Base-by-base conservation (phyloP, 441 rosid genomes). In the Populus hybrid region DNA sequence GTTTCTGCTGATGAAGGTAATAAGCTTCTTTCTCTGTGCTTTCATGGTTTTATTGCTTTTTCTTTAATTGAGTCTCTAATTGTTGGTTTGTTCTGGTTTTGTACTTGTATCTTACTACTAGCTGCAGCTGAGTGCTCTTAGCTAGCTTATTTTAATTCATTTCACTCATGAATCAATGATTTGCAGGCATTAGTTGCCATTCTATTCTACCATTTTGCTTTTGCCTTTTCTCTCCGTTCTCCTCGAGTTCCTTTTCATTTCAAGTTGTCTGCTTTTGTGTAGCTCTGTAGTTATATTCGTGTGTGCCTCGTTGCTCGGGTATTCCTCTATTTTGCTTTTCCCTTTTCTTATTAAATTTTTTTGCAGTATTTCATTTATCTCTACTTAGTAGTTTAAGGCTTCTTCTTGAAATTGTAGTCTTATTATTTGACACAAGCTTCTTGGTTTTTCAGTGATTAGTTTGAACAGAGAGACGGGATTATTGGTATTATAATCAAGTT, bases 1-100 rank as follows among this genome's bases (percentile, higher is more conserved):
- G 91, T 87, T 83, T 88, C 89, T 79, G 88, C 89, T 64, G 88
- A 80, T 68, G 90, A 91, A 89, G 91, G 98, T 90, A 74, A 80
- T 80, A 69, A 20, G 86, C 29, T 78, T 82, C 77, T 77, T 73
- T 50, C 20, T 11, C 6, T 66, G 24, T 77, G 71, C 10, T 73
- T 77, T 20, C 26, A n/a, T 23, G 26, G 50, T 61, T 2, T 56
- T 12, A 29, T 65, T 23, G 35, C 6, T 33, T 3, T 26, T 28
- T 56, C 5, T 69, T 3, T 3, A 31, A 9, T 50, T 11, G 18
- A 3, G n/a, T 73, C 28, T 59, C 36, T 9, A 67, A 26, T 59
- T 42, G 36, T 18, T n/a, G 50, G 65, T 64, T 64, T 74, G 56
- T 10, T 35, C 35, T 36, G 20, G 10, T 53, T 74, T 31, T 6